Percentiles rank a stretch among this genome's conserved stretches.
These are phyloP conservation scores for Immersiporthe knoxdaviesiana DNA, from an alignment of 2,329 filamentous ascomycete species.

Conservation along the genomic window DNA sequence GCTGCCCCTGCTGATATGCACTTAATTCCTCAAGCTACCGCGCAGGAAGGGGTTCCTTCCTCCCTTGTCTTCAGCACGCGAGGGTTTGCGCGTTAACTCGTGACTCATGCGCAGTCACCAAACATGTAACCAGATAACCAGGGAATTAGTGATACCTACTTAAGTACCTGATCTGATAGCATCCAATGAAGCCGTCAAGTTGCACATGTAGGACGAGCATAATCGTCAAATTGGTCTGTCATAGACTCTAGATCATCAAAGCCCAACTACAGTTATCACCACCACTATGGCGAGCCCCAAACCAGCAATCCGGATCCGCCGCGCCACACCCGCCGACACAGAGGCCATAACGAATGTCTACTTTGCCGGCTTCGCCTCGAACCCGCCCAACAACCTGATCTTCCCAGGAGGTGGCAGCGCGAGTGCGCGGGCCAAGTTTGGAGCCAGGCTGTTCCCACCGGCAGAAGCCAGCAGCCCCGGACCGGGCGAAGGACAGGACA, in stretches of 20 bases:
- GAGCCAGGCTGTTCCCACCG: not conserved
- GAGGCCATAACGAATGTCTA: not conserved
- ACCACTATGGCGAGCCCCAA: not conserved
- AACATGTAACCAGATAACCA: not conserved
- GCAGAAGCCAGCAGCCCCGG: too few relatives aligned
- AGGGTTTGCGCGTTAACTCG: not conserved
- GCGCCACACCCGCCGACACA: not conserved
- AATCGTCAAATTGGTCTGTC: not conserved
- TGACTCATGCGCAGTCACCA: not conserved
- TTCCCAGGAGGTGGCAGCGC: not conserved
- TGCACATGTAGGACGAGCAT: not conserved
- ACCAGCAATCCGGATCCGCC: slow-evolving; percentile 7
- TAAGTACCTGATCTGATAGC: not conserved
- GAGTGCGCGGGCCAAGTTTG: not conserved
- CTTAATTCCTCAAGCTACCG: not conserved
- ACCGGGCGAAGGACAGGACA: not conserved
- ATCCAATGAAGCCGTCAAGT: not conserved
- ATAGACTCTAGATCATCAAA: not conserved
- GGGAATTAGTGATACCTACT: not conserved
- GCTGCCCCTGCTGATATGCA: not conserved
- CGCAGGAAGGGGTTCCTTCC: not conserved
- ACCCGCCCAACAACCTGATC: not conserved
- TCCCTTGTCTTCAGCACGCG: not conserved
- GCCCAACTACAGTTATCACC: not conserved
- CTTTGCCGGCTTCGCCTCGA: slow-evolving; percentile 7